Percentiles rank a stretch among this genome's conserved stretches.
These are phyloP conservation scores for Pisolithus marmoratus DNA, from an alignment of 768 basidiomycete genomes.

Conservation along the genomic window DNA sequence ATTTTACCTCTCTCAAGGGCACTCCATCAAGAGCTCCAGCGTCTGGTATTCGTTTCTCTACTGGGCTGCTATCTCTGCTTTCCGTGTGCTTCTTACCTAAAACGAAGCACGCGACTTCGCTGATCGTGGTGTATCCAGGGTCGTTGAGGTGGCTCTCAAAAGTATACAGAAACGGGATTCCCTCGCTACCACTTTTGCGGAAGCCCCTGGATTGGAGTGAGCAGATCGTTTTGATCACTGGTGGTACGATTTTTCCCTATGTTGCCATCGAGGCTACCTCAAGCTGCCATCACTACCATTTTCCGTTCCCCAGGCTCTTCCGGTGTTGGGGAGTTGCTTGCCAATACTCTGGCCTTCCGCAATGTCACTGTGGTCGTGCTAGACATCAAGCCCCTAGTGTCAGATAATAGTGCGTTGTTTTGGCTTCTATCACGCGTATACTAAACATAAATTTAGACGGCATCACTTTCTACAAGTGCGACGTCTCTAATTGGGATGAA, in stretches of 20 bases:
- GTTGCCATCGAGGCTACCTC: neutral
- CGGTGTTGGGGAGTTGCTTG: conserved; percentile 83
- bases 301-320: conserved; percentile 56
- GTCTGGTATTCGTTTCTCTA: conserved; percentile 51
- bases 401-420: conserved; percentile 60
- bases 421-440: neutral
- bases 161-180: conserved; percentile 66
- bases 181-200: conserved; percentile 36
- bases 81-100: conserved; percentile 48
- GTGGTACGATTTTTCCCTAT: conserved; percentile 49
- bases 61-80: conserved; percentile 50
- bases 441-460: conserved; percentile 45
- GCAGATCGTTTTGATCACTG: conserved; percentile 87
- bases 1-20: conserved; percentile 71
- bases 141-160: conserved; percentile 62
- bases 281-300: neutral
- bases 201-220: conserved; percentile 74
- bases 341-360: conserved; percentile 78
- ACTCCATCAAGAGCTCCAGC: conserved; percentile 42
- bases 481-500: conserved; percentile 84
- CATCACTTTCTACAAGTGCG: conserved; percentile 83
- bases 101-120: neutral
- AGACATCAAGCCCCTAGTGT: conserved; percentile 71
- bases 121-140: conserved; percentile 38
- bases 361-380: conserved; percentile 83